These are phyloP conservation scores for Domatiomyces globalis DNA, from an alignment of 2,329 filamentous ascomycete species.

Conservation along the genomic window DNA sequence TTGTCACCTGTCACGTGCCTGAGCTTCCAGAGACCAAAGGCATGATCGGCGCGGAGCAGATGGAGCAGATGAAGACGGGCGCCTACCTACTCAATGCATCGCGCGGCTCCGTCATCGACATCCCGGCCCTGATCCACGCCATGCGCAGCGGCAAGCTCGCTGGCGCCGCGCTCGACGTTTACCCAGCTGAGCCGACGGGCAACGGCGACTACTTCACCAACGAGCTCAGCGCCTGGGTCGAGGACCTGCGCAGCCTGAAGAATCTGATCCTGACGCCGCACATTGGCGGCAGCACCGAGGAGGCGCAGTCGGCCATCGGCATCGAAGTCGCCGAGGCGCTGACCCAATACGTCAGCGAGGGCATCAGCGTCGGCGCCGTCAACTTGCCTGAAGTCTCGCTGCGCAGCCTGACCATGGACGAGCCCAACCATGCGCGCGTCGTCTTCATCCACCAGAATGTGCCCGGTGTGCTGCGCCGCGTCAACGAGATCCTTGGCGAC, in stretches of 20 bases:
- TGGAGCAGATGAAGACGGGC: slow-evolving; percentile 81
- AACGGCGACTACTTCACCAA: slow-evolving; percentile 93
- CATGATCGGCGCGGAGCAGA: slow-evolving; percentile 68
- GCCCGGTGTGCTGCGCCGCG: slow-evolving; percentile 84
- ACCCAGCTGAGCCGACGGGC: slow-evolving; percentile 79
- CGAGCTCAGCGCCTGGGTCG: slow-evolving; percentile 66
- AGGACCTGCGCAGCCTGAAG: slow-evolving; percentile 69
- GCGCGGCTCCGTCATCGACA: slow-evolving; percentile 85
- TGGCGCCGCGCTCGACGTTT: slow-evolving; percentile 92
- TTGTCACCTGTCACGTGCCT: slow-evolving; percentile 87
- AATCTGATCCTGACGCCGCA: slow-evolving; percentile 94
- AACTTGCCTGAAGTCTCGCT: slow-evolving; percentile 93
- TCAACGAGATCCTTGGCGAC: slow-evolving; percentile 85
- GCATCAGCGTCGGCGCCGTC: slow-evolving; percentile 77
- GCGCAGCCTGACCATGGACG: slow-evolving; percentile 76
- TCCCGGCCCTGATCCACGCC: slow-evolving; percentile 76
- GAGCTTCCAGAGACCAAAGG: slow-evolving; percentile 85
- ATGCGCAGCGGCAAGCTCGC: slow-evolving; percentile 77
- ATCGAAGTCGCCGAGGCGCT: slow-evolving; percentile 80
- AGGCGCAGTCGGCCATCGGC: slow-evolving; percentile 91
- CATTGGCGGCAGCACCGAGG: slow-evolving; percentile 94
- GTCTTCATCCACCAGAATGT: slow-evolving; percentile 97
- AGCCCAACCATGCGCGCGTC: slow-evolving; percentile 77
- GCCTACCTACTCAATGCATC: slow-evolving; percentile 94
- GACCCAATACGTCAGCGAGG: slow-evolving; percentile 90